phyloP scores from a whole-genome alignment of 495 filamentous ascomycete genomes.

The Aspergillus sclerotioniger region DNA sequence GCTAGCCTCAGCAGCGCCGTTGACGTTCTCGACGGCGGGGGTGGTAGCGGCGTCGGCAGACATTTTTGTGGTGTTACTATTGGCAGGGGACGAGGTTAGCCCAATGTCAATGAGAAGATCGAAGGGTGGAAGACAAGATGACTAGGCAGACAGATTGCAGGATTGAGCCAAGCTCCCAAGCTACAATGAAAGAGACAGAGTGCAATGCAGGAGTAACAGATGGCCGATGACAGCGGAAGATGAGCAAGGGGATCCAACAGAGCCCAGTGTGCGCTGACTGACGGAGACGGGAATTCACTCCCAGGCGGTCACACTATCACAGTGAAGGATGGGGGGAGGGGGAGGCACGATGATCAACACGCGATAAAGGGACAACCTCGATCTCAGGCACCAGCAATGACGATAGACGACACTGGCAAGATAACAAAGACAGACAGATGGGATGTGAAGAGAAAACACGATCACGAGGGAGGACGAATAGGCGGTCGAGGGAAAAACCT shows the following conservation, averaged over 20 bases:
- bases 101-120: not conserved
- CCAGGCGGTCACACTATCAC: slow-evolving; percentile 8
- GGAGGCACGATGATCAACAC: not conserved
- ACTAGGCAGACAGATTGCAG: no score
- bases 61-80: slow-evolving; percentile 39
- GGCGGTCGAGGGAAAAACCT: slow-evolving; percentile 34
- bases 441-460: slow-evolving; percentile 16
- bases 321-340: slow-evolving; percentile 3
- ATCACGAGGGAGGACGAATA: slow-evolving; percentile 19
- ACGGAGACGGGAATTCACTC: not conserved
- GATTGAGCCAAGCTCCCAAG: no score
- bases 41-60: slow-evolving; percentile 47
- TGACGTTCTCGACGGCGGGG: slow-evolving; percentile 41
- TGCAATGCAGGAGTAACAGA: not conserved
- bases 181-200: not conserved
- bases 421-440: not conserved
- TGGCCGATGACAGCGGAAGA: not conserved
- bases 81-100: slow-evolving; percentile 7
- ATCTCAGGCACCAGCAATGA: slow-evolving; percentile 2
- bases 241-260: not conserved
- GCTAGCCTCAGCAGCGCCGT: slow-evolving; percentile 41
- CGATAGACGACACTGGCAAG: not conserved
- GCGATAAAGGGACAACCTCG: slow-evolving; percentile 15
- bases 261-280: not conserved
- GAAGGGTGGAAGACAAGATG: not conserved